Evolutionary conservation across 2,329 filamentous ascomycete genomes (phyloP).

Genomic region (Penicillium hordei): DNA sequence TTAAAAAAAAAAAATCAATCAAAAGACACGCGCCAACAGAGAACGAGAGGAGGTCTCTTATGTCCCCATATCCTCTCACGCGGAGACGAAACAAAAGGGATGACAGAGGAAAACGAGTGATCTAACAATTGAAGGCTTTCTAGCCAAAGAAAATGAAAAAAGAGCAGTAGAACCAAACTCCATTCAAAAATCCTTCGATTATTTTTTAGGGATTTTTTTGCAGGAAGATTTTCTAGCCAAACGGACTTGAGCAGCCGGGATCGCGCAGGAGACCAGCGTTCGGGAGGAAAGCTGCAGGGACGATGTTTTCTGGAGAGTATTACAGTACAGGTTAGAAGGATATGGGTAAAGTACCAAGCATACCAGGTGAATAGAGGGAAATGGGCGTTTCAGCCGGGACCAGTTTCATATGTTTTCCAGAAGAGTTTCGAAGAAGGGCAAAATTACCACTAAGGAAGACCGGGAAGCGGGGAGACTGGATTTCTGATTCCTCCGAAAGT

Average conservation of each 20-base stretch:
- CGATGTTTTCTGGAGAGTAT: constrained; percentile 23
- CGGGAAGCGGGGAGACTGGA: constrained; percentile 13
- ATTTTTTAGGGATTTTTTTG: neutral
- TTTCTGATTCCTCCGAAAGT: constrained; percentile 13
- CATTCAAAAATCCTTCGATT: constrained; percentile 17
- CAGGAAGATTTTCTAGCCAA: constrained; percentile 21
- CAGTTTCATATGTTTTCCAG: constrained; percentile 28
- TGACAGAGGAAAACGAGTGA: constrained; percentile 9
- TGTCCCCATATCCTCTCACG: constrained; percentile 13
- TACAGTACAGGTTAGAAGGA: constrained; percentile 15
- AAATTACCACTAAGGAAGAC: constrained; percentile 20
- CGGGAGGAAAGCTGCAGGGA: constrained; percentile 37
- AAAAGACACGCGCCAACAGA: constrained; percentile 17
- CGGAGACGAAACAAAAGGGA: constrained; percentile 14
- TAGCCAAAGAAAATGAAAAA: constrained; percentile 24
- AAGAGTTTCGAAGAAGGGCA: constrained; percentile 19
- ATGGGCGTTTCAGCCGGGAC: constrained; percentile 5
- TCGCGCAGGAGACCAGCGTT: constrained; percentile 24
- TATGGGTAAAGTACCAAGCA: constrained; percentile 11
- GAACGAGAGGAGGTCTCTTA: constrained; percentile 20
- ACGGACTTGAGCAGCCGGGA: constrained; percentile 26
- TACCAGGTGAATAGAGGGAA: neutral
- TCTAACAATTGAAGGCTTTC: constrained; percentile 15
- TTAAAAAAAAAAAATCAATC: constrained; percentile 15
- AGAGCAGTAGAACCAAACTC: constrained; percentile 19